Conservation (phyloP, 2,329 filamentous ascomycete species). For the Diaporthe citrichinensis region DNA sequence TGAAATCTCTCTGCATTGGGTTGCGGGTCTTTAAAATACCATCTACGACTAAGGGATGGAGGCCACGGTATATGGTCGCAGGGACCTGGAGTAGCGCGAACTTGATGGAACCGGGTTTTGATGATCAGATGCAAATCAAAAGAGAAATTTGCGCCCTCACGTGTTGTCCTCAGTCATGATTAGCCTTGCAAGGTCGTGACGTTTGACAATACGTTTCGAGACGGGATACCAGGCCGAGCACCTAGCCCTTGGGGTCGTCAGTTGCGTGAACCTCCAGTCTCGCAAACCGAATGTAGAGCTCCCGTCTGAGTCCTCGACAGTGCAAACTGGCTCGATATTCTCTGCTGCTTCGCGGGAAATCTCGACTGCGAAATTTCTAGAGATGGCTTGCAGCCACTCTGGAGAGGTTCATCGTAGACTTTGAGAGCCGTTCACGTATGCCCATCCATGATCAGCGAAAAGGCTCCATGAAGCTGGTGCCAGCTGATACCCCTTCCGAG, state of each 20-base stretch:
- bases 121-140: constrained; percentile 39
- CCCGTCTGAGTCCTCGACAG: background rate
- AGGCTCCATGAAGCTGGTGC: too few species aligned
- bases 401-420: background rate
- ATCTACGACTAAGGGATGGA: constrained; percentile 42
- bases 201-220: background rate
- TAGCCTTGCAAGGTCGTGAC: constrained; percentile 4
- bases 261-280: background rate
- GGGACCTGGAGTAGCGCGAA: constrained; percentile 42
- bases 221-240: background rate
- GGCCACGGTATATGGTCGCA: constrained; percentile 43
- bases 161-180: background rate
- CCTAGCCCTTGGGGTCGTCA: background rate
- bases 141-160: constrained; percentile 38
- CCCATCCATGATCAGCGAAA: background rate
- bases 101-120: constrained; percentile 40
- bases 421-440: background rate
- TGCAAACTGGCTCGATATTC: background rate
- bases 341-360: background rate
- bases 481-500: background rate
- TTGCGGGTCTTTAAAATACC: constrained; percentile 47
- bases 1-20: constrained; percentile 51
- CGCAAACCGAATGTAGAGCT: background rate
- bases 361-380: background rate
- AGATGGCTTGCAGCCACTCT: background rate